phyloP scores from a whole-genome alignment of 306 rosid species.

The Cicer yamashitae region DNA sequence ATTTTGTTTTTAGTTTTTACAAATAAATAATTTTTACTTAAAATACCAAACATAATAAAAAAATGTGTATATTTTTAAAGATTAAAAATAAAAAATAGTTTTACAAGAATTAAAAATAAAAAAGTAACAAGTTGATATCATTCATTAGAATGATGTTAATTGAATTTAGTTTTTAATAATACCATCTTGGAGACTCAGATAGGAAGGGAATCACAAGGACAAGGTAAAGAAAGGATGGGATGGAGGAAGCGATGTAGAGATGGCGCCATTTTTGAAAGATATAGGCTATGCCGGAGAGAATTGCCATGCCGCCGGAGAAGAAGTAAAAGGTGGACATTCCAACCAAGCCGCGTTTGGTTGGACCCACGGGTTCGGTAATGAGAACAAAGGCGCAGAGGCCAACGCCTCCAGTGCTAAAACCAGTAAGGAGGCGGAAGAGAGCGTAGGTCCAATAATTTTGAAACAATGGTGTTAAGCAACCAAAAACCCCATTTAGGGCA shows the following conservation, averaged over 20 bases:
- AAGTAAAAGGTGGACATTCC: slow-evolving; percentile 98
- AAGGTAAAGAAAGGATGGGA: slow-evolving; percentile 76
- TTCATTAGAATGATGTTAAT: too few relatives aligned
- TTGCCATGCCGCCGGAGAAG: slow-evolving; percentile 82
- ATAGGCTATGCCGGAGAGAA: slow-evolving; percentile 72
- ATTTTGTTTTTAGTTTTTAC: too few relatives aligned
- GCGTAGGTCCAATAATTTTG: slow-evolving; percentile 63
- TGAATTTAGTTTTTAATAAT: too few relatives aligned
- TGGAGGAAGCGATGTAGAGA: slow-evolving; percentile 71
- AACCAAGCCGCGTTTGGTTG: slow-evolving; percentile 63
- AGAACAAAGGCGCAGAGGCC: slow-evolving; percentile 91
- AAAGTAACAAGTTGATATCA: too few relatives aligned
- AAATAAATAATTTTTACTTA: too few relatives aligned
- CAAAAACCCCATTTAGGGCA: slow-evolving; percentile 67
- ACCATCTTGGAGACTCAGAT: slow-evolving; percentile 96
- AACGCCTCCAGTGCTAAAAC: slow-evolving; percentile 83
- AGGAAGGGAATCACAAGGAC: slow-evolving; percentile 66
- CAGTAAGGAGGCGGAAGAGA: slow-evolving; percentile 82
- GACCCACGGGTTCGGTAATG: slow-evolving; percentile 81
- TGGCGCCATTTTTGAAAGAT: slow-evolving; percentile 70
- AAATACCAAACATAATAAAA: too few relatives aligned
- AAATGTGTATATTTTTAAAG: too few relatives aligned
- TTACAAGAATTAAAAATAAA: too few relatives aligned
- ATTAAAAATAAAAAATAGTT: too few relatives aligned
- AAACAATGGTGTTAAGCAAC: slow-evolving; percentile 74